These are phyloP conservation scores for Candida qinlingensis DNA, from an alignment of 805 yeast genomes.

Conservation along the genomic window DNA sequence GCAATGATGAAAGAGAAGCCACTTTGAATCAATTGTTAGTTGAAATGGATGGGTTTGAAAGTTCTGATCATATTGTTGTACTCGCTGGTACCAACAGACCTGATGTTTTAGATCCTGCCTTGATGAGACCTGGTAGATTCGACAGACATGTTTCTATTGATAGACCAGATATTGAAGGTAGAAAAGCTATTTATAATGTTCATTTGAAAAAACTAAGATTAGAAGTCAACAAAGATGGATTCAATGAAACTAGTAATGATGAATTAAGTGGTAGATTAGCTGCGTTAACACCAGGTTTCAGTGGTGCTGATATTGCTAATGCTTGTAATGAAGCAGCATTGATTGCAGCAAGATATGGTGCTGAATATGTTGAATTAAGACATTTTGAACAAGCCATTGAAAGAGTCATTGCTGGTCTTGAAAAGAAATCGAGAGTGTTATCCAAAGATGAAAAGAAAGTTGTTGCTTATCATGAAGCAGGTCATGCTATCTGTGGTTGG, in stretches of 20 bases:
- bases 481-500: constrained; percentile 97
- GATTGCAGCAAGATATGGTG: constrained; percentile 80
- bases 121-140: constrained; percentile 92
- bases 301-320: constrained; percentile 95
- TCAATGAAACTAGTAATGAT: constrained; percentile 41
- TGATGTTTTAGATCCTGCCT: constrained; percentile 84
- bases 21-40: constrained; percentile 88
- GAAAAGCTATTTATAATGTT: constrained; percentile 80
- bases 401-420: constrained; percentile 92
- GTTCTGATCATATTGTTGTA: constrained; percentile 88
- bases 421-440: constrained; percentile 73
- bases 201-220: constrained; percentile 62
- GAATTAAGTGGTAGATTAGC: constrained; percentile 78
- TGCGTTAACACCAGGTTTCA: constrained; percentile 90
- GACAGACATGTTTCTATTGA: constrained; percentile 87
- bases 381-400: constrained; percentile 94
- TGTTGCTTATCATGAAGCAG: constrained; percentile 95
- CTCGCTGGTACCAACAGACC: constrained; percentile 94
- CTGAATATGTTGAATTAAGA: constrained; percentile 50
- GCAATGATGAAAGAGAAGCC: constrained; percentile 89
- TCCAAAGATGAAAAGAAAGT: constrained; percentile 76
- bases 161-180: constrained; percentile 83
- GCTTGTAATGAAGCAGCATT: constrained; percentile 93
- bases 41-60: constrained; percentile 92
- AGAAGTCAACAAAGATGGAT: constrained; percentile 34